A percentile compares a stretch with the other conserved stretches of the same genome.
phyloP scores from a whole-genome alignment of 2,329 filamentous ascomycete genomes.

The Diaporthe sp. region DNA sequence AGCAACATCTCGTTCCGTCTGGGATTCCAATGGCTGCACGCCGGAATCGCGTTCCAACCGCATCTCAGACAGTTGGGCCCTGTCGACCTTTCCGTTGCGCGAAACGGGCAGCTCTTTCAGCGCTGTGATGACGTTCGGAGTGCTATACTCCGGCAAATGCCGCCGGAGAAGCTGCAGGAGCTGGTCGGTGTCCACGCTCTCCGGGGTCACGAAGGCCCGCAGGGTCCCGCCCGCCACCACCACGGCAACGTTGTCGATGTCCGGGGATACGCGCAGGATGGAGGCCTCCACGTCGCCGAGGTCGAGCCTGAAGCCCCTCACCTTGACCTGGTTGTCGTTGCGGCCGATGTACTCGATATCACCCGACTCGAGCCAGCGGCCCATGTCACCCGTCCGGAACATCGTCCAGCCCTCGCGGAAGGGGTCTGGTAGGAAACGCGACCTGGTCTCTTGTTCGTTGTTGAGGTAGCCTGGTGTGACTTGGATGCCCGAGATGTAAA shows the following conservation, averaged over 20 bases:
- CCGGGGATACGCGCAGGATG: not conserved
- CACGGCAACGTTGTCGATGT: not conserved
- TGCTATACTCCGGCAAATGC: conserved; percentile 1
- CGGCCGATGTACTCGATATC: conserved; percentile 16
- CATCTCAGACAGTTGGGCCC: not conserved
- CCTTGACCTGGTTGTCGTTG: conserved; percentile 23
- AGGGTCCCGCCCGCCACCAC: not conserved
- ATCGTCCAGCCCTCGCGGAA: not conserved
- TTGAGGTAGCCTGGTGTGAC: conserved; percentile 15
- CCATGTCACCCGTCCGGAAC: conserved; percentile 16
- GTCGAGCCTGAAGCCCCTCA: conserved; percentile 4
- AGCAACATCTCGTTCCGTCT: not conserved
- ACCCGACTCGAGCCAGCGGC: conserved; percentile 10
- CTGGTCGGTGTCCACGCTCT: not conserved
- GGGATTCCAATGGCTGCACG: not conserved
- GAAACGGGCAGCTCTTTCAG: not conserved
- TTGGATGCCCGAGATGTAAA: conserved; percentile 6
- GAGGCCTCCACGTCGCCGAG: conserved; percentile 7
- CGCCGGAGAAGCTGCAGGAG: not conserved
- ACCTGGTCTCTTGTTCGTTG: not conserved
- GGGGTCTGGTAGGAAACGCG: not conserved
- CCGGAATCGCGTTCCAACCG: not conserved
- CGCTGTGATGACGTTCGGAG: not conserved
- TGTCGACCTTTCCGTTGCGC: conserved; percentile 19
- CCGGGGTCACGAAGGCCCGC: not conserved